These are phyloP conservation scores for Picea glauca DNA, from an alignment of 75 land plant genomes.

Conservation along the genomic window DNA sequence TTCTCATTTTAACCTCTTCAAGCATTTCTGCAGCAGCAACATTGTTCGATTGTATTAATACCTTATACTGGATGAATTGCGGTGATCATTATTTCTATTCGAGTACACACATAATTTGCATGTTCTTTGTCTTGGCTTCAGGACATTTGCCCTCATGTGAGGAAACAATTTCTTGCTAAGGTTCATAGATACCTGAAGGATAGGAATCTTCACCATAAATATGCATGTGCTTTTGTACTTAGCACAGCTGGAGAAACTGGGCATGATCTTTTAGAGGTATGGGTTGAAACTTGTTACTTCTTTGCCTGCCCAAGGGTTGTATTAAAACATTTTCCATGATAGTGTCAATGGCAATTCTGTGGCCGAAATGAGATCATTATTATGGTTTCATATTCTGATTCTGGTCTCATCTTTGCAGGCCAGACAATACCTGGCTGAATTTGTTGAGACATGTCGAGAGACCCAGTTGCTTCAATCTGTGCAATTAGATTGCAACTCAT, in stretches of 20 bases:
- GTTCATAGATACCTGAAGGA: constrained; percentile 81
- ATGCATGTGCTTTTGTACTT: constrained; percentile 76
- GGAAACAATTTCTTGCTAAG: constrained; percentile 64
- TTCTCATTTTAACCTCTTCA: neutral
- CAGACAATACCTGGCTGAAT: constrained; percentile 55
- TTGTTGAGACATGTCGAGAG: constrained; percentile 69
- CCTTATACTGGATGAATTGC: neutral
- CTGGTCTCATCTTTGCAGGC: constrained; percentile 33
- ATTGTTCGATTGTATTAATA: neutral
- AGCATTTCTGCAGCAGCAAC: neutral
- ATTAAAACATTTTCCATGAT: neutral
- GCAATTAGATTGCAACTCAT: constrained; percentile 37
- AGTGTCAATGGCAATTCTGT: neutral
- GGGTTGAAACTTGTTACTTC: neutral
- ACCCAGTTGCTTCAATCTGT: constrained; percentile 20
- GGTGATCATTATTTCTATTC: neutral
- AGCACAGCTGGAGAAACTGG: constrained; percentile 23
- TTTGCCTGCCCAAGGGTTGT: neutral
- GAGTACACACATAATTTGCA: neutral
- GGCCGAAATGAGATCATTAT: neutral
- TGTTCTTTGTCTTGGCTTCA: constrained; percentile 9
- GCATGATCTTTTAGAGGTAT: constrained; percentile 60
- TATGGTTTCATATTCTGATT: neutral
- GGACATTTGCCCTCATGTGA: constrained; percentile 58
- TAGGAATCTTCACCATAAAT: constrained; percentile 62